Conservation (phyloP, 2,329 filamentous ascomycete species). For the Thelonectria discophora region DNA sequence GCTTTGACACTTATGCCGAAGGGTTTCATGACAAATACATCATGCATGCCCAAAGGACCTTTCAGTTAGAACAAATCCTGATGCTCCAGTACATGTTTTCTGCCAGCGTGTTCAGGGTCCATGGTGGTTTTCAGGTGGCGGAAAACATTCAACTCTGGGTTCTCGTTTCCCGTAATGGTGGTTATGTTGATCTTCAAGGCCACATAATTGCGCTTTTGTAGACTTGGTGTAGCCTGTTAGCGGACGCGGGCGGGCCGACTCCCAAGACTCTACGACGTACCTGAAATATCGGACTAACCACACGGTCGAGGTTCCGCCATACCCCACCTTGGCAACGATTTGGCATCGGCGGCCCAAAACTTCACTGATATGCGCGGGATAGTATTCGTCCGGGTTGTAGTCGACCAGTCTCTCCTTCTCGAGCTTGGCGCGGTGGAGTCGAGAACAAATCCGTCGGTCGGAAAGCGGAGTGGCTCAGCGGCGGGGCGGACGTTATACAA, state of each 20-base stretch:
- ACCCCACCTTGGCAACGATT: conserved; percentile 54
- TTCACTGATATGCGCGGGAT: conserved; percentile 49
- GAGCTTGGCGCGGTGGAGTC: conserved; percentile 8
- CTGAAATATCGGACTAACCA: conserved; percentile 53
- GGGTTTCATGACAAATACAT: conserved; percentile 46
- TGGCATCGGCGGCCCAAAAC: conserved; percentile 47
- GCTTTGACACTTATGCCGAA: conserved; percentile 37
- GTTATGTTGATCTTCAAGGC: neutral
- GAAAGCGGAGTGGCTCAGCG: neutral
- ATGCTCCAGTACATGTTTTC: conserved; percentile 44
- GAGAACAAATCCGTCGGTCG: neutral
- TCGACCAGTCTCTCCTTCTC: conserved; percentile 42
- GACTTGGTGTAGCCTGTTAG: too few species aligned
- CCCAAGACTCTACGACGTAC: conserved; percentile 15
- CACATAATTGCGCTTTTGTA: neutral
- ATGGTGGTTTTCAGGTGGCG: neutral
- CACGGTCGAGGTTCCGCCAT: conserved; percentile 52
- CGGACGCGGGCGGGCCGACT: neutral
- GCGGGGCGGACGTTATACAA: too few species aligned
- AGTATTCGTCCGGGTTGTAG: conserved; percentile 45
- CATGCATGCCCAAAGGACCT: conserved; percentile 46
- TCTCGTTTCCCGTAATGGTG: neutral
- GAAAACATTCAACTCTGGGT: neutral
- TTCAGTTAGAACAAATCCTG: conserved; percentile 48
- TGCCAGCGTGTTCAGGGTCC: conserved; percentile 41